A percentile compares a stretch with the other conserved stretches of the same genome.
These are phyloP conservation scores for Raffaelea albimanens DNA, from an alignment of 2,329 filamentous ascomycete genomes.

Conservation along the genomic window DNA sequence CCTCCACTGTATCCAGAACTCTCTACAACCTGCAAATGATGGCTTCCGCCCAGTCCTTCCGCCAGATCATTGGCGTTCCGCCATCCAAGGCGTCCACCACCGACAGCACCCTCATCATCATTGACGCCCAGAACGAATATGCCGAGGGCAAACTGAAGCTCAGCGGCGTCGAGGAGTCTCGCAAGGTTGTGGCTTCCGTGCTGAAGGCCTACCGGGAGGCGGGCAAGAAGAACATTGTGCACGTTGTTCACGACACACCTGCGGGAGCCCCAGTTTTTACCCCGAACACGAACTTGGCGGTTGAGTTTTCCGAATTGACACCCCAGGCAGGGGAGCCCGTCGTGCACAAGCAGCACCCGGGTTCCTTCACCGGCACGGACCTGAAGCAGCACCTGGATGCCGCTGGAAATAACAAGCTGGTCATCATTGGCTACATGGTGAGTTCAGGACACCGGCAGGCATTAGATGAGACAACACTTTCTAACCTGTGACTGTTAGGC, in stretches of 20 bases:
- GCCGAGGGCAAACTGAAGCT: slow-evolving; percentile 48
- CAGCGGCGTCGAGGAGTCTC: slow-evolving; percentile 39
- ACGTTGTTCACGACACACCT: slow-evolving; percentile 50
- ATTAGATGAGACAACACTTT: slow-evolving; percentile 3
- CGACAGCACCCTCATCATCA: slow-evolving; percentile 56
- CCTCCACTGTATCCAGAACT: too few species aligned
- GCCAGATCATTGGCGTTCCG: slow-evolving; percentile 41
- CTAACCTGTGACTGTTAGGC: slow-evolving; percentile 30
- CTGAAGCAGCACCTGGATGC: slow-evolving; percentile 44
- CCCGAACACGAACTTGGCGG: slow-evolving; percentile 46
- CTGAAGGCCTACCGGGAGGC: slow-evolving; percentile 50
- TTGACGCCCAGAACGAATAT: slow-evolving; percentile 65
- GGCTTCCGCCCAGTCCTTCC: slow-evolving; percentile 19
- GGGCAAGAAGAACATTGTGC: slow-evolving; percentile 38
- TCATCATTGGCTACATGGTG: slow-evolving; percentile 51
- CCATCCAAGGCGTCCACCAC: slow-evolving; percentile 44
- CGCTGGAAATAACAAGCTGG: slow-evolving; percentile 47
- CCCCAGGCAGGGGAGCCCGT: slow-evolving; percentile 45
- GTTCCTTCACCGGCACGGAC: slow-evolving; percentile 51
- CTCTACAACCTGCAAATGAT: not conserved
- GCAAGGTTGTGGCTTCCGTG: slow-evolving; percentile 45
- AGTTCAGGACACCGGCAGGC: slow-evolving; percentile 18
- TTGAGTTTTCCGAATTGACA: slow-evolving; percentile 50
- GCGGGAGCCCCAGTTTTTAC: slow-evolving; percentile 58
- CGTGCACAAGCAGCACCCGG: slow-evolving; percentile 48